Evolutionary conservation across 257 asterid genomes (phyloP), one percentile per base, ranked within the genome.

Genomic region (Nicotiana attenuata): DNA sequence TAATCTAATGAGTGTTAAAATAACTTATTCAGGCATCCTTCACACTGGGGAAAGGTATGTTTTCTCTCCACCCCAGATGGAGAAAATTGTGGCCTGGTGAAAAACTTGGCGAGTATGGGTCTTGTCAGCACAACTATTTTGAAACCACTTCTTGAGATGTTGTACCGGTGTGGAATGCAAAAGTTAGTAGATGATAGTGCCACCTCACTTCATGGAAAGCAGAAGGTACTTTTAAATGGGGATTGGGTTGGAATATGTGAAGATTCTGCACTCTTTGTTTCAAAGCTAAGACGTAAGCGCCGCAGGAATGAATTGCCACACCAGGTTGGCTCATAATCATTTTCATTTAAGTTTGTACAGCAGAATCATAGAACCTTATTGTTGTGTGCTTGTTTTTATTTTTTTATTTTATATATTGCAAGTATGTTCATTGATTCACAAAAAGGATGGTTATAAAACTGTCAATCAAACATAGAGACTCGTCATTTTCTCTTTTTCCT

Each of bases 41-140:
- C 99, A 66, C 98, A 96, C 85, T 94, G 98, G 99, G 99, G 98
- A 75, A 94, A 89, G 91, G 82, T 96, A 29, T 96, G 99, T 88
- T 93, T 87, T 87, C 97, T 96, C 84, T 94, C 99, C 8, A 96
- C 98, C 7, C 94, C 99, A 6, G 98, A 96, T 78, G 99, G 99
- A 82, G 99, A 96, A 90, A 96, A 94, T 82, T 94, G 98, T 88
- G 99, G 99, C 77, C 90, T 96, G 60, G 98, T 96, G 17, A 94
- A 96, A 87, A 96, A 96, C 88, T 88, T 96, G 82, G 97, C 98
- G 20, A 89, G 98, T 86, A 68, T 89, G 88, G 99, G 97, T 61
- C 93, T 93, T 84, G 96, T 96, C 67, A 96, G 98, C 82, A 93
- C 91, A 52, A 83, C 76, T 20, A 29, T 86, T 47, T 47, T 90